Evolutionary conservation across 441 rosid genomes (phyloP), one percentile per base, ranked within the genome.

Genomic region (Bruguiera hainesii): DNA sequence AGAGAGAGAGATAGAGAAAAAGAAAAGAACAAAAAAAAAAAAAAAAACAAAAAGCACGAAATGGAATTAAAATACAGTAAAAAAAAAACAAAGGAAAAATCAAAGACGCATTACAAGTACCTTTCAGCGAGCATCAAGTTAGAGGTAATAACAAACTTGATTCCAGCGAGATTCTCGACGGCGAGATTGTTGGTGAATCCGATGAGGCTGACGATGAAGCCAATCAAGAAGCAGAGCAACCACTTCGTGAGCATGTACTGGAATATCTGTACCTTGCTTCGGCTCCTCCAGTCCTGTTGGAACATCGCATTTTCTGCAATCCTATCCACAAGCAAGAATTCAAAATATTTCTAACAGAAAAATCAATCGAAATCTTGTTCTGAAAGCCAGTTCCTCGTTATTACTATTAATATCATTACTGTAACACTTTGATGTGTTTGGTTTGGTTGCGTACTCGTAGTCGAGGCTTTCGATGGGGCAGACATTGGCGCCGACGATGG

Each of bases 391-490:
- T 11, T 42, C 16, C 48, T 42, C 1, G 15, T 42, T 11, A 42
- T 42, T 42, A 42, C 15, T 13, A 42, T 33, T 33, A 33, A 2
- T 42, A 11, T 42, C 3, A 10, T 11, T 37, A 11, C 15, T 37
- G 7, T 8, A 37, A 42, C 15, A 42, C 48, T 42, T 42, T 42
- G 0, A 26, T 42, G 18, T 6, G 15, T 42, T 23, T 21, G 28
- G 58, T 53, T 53, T 53, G 15, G 23, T 1, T 53, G 33, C 68
- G 67, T 82, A 92, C 98, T 90, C 98, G 74, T 93, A 93, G 66
- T 93, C 98, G 35, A 93, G 93, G 74, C 96, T 89, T 70, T 93
- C 96, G 59, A 93, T 85, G 20, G 91, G 92, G 74, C 88, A 87
- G 58, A 88, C 64, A 56, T 83, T 75, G 67, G 86, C 78, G 26